Conservation (phyloP, 208 protist genomes). For the Jaenimonas drosophilae region DNA sequence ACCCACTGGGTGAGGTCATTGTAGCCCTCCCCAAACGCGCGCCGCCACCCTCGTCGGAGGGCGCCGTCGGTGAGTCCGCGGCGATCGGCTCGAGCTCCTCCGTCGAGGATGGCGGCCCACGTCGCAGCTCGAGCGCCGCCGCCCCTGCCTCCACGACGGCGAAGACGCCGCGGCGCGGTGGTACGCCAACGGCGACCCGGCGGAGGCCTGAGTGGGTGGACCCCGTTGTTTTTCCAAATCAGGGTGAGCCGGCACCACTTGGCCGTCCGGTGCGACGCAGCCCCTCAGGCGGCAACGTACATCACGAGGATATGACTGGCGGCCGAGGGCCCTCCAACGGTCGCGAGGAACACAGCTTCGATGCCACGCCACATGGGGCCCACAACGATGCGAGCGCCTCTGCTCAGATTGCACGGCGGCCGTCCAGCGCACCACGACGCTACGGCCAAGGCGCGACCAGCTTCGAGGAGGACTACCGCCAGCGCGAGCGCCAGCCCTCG, state of each 20-base stretch:
- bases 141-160: conserved; percentile 2
- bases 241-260: too few species aligned
- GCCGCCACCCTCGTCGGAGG: conserved; percentile 24
- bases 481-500: conserved; percentile 5
- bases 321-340: not conserved
- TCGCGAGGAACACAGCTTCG: not conserved
- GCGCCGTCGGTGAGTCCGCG: conserved; percentile 4
- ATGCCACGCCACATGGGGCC: not conserved
- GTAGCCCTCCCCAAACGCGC: conserved; percentile 76
- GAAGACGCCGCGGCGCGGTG: not conserved
- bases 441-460: conserved; percentile 19
- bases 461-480: conserved; percentile 39
- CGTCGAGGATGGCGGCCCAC: not conserved
- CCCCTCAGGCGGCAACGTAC: not conserved
- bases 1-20: conserved; percentile 65
- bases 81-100: not conserved
- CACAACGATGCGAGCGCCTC: not conserved
- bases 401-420: not conserved
- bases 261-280: not conserved
- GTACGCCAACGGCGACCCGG: conserved; percentile 2
- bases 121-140: not conserved
- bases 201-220: conserved; percentile 30
- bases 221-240: conserved; percentile 5
- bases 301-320: not conserved
- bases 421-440: not conserved